These are phyloP conservation scores for Vanilla planifolia DNA, from an alignment of 106 monocot genomes.

Conservation along the genomic window DNA sequence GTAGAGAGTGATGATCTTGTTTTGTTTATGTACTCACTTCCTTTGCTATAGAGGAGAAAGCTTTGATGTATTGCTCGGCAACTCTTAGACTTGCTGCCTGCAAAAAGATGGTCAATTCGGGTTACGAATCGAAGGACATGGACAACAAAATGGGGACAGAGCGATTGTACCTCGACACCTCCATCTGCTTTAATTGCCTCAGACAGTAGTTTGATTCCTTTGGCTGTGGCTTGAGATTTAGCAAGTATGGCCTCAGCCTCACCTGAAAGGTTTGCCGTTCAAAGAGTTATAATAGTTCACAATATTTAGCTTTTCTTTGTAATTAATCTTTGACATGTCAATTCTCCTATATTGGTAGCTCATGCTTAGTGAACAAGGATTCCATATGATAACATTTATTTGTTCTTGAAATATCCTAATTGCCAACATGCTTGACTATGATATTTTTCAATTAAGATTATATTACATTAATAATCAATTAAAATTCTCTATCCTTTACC, in stretches of 20 bases:
- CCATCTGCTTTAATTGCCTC: conserved; percentile 50
- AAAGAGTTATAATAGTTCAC: background rate
- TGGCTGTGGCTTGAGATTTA: conserved; percentile 70
- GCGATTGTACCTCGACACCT: conserved; percentile 51
- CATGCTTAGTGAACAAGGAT: too few species aligned
- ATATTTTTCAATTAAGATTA: too few species aligned
- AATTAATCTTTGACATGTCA: background rate
- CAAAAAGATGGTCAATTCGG: background rate
- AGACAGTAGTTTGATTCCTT: conserved; percentile 56
- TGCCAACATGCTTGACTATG: too few species aligned
- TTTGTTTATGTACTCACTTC: conserved; percentile 10
- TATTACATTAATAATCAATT: too few species aligned
- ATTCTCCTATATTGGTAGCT: too few species aligned
- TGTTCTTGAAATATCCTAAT: too few species aligned
- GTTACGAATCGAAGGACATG: background rate
- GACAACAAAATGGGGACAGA: background rate
- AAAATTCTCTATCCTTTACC: too few species aligned
- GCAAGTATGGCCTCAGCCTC: conserved; percentile 80
- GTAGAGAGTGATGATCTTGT: background rate
- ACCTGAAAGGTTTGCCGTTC: conserved; percentile 30
- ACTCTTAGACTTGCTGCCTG: conserved; percentile 37
- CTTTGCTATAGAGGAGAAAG: conserved; percentile 29
- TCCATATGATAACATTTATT: too few species aligned
- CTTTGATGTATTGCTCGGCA: conserved; percentile 36
- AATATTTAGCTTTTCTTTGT: background rate